Conservation (phyloP, 2,329 filamentous ascomycete species). For the Trichoderma sp. region DNA sequence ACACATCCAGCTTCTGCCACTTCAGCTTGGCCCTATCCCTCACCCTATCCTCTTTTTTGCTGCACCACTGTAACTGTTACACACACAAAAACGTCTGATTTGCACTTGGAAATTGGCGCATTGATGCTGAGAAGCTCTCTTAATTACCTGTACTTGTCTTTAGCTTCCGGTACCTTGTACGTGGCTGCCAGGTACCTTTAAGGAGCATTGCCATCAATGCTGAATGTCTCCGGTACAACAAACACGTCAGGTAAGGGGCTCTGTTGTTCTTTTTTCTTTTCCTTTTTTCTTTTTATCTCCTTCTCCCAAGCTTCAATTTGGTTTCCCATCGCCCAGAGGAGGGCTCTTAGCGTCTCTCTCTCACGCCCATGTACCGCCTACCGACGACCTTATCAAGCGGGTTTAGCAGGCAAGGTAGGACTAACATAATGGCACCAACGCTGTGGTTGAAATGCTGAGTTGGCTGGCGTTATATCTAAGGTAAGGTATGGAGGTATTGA, state of each 20-base stretch:
- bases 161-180: background rate
- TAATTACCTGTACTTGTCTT: background rate
- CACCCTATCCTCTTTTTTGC: background rate
- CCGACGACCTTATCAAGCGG: background rate
- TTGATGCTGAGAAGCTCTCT: background rate
- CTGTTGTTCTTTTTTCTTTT: background rate
- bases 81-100: background rate
- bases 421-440: background rate
- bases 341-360: background rate
- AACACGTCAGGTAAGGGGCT: background rate
- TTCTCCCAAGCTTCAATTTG: background rate
- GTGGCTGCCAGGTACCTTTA: background rate
- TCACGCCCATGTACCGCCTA: background rate
- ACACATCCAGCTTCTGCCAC: background rate
- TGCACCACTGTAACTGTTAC: background rate
- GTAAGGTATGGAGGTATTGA: background rate
- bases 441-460: background rate
- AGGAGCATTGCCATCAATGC: background rate
- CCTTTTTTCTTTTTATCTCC: background rate
- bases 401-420: background rate
- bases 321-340: background rate
- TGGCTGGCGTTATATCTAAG: background rate
- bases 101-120: background rate
- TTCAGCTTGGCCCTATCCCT: background rate
- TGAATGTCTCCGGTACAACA: background rate